A percentile compares a stretch with the other conserved stretches of the same genome.
Evolutionary conservation across 768 basidiomycete genomes (phyloP).

Genomic region (Leccinum variicolor): DNA sequence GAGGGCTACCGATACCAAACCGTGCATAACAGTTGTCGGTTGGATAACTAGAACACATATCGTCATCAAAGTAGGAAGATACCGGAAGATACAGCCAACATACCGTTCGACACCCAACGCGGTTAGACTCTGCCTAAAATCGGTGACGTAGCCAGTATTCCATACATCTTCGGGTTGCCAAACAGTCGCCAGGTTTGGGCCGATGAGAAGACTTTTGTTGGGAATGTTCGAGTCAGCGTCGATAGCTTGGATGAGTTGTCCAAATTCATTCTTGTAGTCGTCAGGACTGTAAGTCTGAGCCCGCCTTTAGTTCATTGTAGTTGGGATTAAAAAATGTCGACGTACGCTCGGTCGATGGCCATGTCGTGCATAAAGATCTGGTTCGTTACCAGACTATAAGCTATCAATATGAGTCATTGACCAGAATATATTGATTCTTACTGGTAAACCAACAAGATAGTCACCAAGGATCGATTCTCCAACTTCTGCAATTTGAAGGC

Average conservation of each 20-base stretch:
- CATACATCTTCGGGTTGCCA: constrained; percentile 54
- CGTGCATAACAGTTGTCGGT: constrained; percentile 58
- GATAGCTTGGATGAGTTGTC: constrained; percentile 43
- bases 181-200: constrained; percentile 56
- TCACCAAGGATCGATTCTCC: constrained; percentile 62
- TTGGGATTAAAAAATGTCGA: not conserved
- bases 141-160: constrained; percentile 48
- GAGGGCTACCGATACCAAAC: constrained; percentile 39
- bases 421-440: not conserved
- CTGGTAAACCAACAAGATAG: constrained; percentile 55
- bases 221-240: constrained; percentile 36
- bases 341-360: constrained; percentile 29
- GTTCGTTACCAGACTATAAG: constrained; percentile 69
- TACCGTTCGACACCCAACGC: constrained; percentile 57
- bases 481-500: constrained; percentile 51
- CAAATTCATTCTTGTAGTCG: constrained; percentile 54
- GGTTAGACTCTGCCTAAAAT: constrained; percentile 40
- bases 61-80: not conserved
- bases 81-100: not conserved
- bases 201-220: constrained; percentile 50
- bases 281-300: constrained; percentile 23
- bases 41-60: constrained; percentile 45
- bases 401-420: not conserved
- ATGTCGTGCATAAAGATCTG: constrained; percentile 63
- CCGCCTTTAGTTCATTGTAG: not conserved